A percentile compares a stretch with the other conserved stretches of the same genome.
These are phyloP conservation scores for Protomyces arabidopsidicola DNA, from an alignment of 1,139 yeast genomes.

Conservation along the genomic window DNA sequence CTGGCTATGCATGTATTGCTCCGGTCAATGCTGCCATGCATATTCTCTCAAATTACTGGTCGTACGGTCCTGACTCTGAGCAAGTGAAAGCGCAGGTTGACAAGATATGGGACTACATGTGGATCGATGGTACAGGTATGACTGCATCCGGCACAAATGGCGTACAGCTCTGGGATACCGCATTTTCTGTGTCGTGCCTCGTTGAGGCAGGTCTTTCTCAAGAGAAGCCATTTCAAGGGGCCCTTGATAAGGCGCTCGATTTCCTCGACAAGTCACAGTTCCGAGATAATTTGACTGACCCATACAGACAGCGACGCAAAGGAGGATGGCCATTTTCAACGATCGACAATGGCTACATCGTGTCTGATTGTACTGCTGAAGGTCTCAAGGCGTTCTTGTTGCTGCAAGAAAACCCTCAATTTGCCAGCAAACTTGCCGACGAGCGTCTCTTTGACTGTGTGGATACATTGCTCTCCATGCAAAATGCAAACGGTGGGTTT, in stretches of 20 bases:
- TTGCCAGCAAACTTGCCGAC: conserved; percentile 51
- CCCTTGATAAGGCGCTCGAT: conserved; percentile 59
- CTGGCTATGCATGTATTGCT: conserved; percentile 81
- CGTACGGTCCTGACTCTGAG: conserved; percentile 66
- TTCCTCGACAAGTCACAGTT: conserved; percentile 57
- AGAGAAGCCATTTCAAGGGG: conserved; percentile 56
- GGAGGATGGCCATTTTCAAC: conserved; percentile 99
- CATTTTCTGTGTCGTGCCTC: conserved; percentile 81
- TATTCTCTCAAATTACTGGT: conserved; percentile 60
- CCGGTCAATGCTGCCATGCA: conserved; percentile 89
- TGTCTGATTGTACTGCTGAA: conserved; percentile 95
- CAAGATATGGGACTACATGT: conserved; percentile 70
- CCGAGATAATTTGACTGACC: conserved; percentile 47
- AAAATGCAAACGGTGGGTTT: conserved; percentile 89
- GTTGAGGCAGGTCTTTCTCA: conserved; percentile 72
- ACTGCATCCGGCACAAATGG: conserved; percentile 97
- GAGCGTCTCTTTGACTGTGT: conserved; percentile 61
- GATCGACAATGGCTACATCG: conserved; percentile 92
- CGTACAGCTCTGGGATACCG: conserved; percentile 94
- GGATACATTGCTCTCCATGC: conserved; percentile 63
- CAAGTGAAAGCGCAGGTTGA: conserved; percentile 54
- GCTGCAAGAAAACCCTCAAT: conserved; percentile 63
- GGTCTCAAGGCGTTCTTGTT: conserved; percentile 88
- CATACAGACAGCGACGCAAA: conserved; percentile 72
- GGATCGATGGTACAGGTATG: conserved; percentile 87